Evolutionary conservation across 495 filamentous ascomycete species (phyloP).

Genomic region (Hypoxylon lenormandii): DNA sequence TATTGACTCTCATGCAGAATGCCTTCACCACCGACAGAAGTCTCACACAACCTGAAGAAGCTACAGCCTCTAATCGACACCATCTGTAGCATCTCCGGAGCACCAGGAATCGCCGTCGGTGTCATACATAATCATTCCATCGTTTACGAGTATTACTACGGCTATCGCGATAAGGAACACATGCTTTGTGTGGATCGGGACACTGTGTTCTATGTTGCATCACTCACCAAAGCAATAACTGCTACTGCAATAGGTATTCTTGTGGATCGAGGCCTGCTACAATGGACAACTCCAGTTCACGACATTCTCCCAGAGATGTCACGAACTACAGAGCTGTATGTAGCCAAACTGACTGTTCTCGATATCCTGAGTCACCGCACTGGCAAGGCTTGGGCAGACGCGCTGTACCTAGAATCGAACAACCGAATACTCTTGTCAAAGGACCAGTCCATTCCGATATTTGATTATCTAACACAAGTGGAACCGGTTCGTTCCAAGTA

Average conservation of each 20-base stretch:
- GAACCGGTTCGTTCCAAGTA: neutral
- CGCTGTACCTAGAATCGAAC: neutral
- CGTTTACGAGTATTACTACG: too few relatives aligned
- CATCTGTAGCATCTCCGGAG: too few relatives aligned
- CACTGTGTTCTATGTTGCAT: neutral
- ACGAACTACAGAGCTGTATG: neutral
- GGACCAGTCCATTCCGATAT: neutral
- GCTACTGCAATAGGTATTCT: conserved; percentile 8
- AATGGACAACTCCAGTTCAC: conserved; percentile 7
- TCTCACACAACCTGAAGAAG: too few relatives aligned
- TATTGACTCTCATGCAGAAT: too few relatives aligned
- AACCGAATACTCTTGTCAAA: neutral
- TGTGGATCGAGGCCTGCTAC: neutral
- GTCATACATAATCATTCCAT: too few relatives aligned
- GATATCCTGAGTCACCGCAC: conserved; percentile 2
- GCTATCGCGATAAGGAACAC: too few relatives aligned
- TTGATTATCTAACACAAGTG: neutral
- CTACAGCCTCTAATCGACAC: too few relatives aligned
- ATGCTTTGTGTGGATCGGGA: neutral
- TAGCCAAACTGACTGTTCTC: neutral
- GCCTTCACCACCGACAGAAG: too few relatives aligned
- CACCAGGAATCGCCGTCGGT: too few relatives aligned
- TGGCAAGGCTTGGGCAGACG: neutral
- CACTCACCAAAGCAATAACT: conserved; percentile 4
- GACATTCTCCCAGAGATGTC: neutral